Base-by-base conservation (phyloP, 257 asterid genomes). In the Leptodermis oblonga region DNA sequence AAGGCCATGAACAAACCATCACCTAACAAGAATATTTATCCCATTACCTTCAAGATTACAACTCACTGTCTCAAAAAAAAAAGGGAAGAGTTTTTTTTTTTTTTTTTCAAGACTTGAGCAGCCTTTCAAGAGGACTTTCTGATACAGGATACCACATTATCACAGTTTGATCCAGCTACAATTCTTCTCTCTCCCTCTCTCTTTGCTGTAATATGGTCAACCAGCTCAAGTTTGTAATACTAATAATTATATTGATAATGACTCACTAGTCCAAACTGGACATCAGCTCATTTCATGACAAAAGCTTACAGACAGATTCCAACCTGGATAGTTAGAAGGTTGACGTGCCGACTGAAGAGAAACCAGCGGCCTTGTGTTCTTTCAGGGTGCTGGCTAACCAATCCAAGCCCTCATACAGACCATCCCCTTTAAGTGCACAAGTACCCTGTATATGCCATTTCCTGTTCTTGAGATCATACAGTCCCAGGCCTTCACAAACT, bases 391-490 rank as follows among this genome's bases (percentile, higher is more conserved):
- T 83, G 54, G 97, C 71, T 74, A 92, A 78, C 98, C 98, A 92
- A 82, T 92, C 98, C 85, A 92, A 74, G 33, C 98, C 98, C 83
- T 92, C 98, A 5, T 92, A 90, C 74, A 92, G 81, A 30, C 98
- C 98, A 46, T 92, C 98, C 60, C 97, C 98, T 84, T 73, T 88
- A 59, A 90, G 86, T 51, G 98, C 98, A 69, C 95, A 86, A 18
- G 96, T 84, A 48, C 98, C 98, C 75, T 92, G 98, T 83, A 90
- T 86, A 76, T 92, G 97, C 98, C 98, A 92, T 76, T 88, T 90
- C 72, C 97, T 80, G 75, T 88, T 78, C 83, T 84, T 90, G 23
- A 92, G 95, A 72, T 90, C 98, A 67, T 81, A 82, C 1, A 92
- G 90, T 22, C 97, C 98, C 70, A 92, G 80, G 41, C 97, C 97